phyloP scores from a whole-genome alignment of 2,329 filamentous ascomycete species.

The Fusarium pseudocircinatum region DNA sequence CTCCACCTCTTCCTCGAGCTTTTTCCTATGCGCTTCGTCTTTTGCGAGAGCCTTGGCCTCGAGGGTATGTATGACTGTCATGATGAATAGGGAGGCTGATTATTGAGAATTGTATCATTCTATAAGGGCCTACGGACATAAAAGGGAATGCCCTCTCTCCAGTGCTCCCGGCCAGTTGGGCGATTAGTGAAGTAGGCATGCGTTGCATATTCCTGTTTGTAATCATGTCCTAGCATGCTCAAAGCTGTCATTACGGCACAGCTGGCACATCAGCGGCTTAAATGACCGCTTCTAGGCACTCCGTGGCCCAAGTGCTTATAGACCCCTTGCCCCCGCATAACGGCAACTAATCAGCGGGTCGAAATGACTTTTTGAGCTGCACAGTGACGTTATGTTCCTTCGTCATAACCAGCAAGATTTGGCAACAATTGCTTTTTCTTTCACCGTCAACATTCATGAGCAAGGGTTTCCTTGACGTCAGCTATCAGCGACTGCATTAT shows the following conservation, averaged over 20 bases:
- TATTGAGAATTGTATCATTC: accelerated
- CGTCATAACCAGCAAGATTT: neutral
- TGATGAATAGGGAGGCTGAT: accelerated
- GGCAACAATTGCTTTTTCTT: too few relatives aligned
- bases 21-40: neutral
- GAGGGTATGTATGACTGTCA: neutral
- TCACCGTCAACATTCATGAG: accelerated
- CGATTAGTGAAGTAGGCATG: accelerated
- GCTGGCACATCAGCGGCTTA: neutral
- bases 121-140: accelerated
- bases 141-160: neutral
- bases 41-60: neutral
- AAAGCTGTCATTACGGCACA: neutral
- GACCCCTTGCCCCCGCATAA: accelerated
- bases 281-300: neutral
- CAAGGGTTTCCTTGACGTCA: neutral
- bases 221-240: neutral
- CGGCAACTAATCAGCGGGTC: accelerated
- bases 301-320: accelerated
- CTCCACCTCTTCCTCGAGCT: neutral
- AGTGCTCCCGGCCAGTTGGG: accelerated
- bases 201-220: neutral
- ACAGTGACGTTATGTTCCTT: neutral
- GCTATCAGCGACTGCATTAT: accelerated
- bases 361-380: neutral